Percentiles rank a stretch among this genome's conserved stretches.
phyloP scores from a whole-genome alignment of 768 basidiomycete species.

The Trametes maxima region DNA sequence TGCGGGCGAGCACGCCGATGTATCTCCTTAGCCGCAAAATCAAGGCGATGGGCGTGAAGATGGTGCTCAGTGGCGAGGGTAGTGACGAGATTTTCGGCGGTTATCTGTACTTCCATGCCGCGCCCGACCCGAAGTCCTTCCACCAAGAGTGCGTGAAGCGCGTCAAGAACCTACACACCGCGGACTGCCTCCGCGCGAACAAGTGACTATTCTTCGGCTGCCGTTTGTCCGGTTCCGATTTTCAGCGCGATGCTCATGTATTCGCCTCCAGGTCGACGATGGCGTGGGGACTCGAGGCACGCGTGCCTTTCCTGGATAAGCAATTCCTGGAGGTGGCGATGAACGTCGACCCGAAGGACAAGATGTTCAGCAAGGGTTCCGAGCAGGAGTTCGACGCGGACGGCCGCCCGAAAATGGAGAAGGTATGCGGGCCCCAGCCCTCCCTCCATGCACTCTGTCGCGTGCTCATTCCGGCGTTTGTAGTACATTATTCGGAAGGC shows the following conservation, averaged over 20 bases:
- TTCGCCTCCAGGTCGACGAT: constrained; percentile 77
- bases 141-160: constrained; percentile 94
- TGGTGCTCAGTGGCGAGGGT: constrained; percentile 98
- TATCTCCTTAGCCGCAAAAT: constrained; percentile 97
- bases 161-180: constrained; percentile 96
- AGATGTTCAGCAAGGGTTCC: constrained; percentile 86
- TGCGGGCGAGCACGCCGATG: constrained; percentile 98
- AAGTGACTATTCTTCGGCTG: constrained; percentile 56
- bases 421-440: constrained; percentile 50
- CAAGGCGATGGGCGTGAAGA: constrained; percentile 99
- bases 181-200: constrained; percentile 97
- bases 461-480: constrained; percentile 14
- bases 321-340: constrained; percentile 92
- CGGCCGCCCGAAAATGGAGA: constrained; percentile 93
- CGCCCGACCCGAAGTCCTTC: constrained; percentile 84
- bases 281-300: constrained; percentile 99
- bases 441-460: background rate
- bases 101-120: constrained; percentile 99
- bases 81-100: constrained; percentile 98
- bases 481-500: constrained; percentile 96
- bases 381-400: constrained; percentile 78
- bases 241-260: background rate
- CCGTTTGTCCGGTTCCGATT: background rate
- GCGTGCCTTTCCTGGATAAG: constrained; percentile 99
- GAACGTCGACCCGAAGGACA: constrained; percentile 85